Evolutionary conservation across 2,329 filamentous ascomycete genomes (phyloP), one percentile per base, ranked within the genome.

Genomic region (Alternaria arbusti): DNA sequence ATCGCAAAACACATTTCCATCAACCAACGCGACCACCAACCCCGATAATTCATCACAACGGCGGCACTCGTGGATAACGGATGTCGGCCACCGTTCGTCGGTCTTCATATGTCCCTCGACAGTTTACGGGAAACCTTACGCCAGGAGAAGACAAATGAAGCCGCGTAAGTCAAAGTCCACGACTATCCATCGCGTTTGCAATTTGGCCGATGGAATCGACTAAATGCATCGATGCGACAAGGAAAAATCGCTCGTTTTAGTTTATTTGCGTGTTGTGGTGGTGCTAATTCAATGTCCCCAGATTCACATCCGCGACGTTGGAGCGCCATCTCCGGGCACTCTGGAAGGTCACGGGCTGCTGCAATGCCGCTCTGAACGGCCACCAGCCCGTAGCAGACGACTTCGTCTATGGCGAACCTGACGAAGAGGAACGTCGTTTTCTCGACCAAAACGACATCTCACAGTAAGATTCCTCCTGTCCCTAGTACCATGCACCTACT

Each of bases 311-410:
- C 44, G 50, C 60, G 50, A 59, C 60, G 36, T 50, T 63, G 60
- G 56, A 96, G 88, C 90, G 93, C 82, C 96, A 96, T 86, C 87
- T 97, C 80, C 90, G 91, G 80, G 91, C 96, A 84, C 87, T 97
- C 75, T 97, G 91, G 85, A 86, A 87, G 86, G 90, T 92, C 85
- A 91, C 65, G 52, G 59, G 57, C 56, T 55, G 44, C 62, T 67
- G 62, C 62, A 59, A 91, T 80, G 88, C 90, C 79, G 80, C 85
- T 69, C 79, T 83, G 65, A 81, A 82, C 74, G 80, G 77, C 85
- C 88, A 81, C 83, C 84, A 79, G 84, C 83, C 68, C 77, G 89
- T 74, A 87, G 88, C 67, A 54, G 75, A 76, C 74, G 86, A 87
- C 78, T 82, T 85, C 80, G 83, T 84, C 79, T 84, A 87, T 78